A percentile compares a stretch with the other conserved stretches of the same genome.
Conservation (phyloP, 1,139 yeast genomes). For the Diutina neorugosa region DNA sequence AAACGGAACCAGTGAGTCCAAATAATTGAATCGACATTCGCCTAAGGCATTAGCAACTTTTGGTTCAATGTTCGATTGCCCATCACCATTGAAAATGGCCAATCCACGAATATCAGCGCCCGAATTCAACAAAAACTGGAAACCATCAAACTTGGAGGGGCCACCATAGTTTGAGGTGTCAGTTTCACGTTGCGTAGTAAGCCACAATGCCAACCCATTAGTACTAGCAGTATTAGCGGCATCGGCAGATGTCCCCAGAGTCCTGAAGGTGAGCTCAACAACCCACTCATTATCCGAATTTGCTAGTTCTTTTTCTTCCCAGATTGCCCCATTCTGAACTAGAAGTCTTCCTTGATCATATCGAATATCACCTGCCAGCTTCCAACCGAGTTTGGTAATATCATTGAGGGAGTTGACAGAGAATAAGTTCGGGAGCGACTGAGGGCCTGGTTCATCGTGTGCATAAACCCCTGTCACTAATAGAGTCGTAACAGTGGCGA, state of each 20-base stretch:
- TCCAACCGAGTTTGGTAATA: conserved; percentile 17
- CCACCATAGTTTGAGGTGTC: conserved; percentile 33
- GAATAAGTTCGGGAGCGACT: conserved; percentile 24
- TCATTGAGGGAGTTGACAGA: conserved; percentile 14
- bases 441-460: conserved; percentile 13
- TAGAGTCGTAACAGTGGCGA: background rate
- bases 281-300: conserved; percentile 38
- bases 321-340: conserved; percentile 27
- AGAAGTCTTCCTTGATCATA: conserved; percentile 30
- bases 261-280: conserved; percentile 47
- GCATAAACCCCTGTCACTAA: background rate
- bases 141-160: conserved; percentile 44
- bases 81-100: conserved; percentile 49
- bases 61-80: conserved; percentile 16
- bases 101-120: conserved; percentile 34
- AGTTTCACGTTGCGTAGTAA: conserved; percentile 12
- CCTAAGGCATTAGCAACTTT: conserved; percentile 30
- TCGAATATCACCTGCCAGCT: conserved; percentile 14
- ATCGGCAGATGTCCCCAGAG: conserved; percentile 27
- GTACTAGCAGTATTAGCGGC: conserved; percentile 16
- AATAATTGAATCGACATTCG: conserved; percentile 44
- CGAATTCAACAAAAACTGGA: conserved; percentile 42
- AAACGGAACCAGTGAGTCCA: conserved; percentile 57
- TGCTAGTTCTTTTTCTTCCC: conserved; percentile 30
- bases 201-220: conserved; percentile 44